Percentiles rank a stretch among this genome's conserved stretches.
Evolutionary conservation across 2,329 filamentous ascomycete species (phyloP).

Genomic region (Bipolaris cookei): DNA sequence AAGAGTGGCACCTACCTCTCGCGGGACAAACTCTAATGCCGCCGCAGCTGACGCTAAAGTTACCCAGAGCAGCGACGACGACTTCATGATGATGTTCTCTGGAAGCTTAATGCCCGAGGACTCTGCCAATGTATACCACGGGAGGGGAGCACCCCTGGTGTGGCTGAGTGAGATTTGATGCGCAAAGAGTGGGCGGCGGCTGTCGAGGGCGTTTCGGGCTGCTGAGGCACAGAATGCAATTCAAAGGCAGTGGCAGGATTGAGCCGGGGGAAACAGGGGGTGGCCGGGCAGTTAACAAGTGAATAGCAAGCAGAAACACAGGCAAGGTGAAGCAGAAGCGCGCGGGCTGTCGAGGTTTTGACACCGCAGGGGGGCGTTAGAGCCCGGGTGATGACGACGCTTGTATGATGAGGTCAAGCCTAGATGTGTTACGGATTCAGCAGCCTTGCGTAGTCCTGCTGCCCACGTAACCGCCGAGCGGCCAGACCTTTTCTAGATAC

Average conservation of each 20-base stretch:
- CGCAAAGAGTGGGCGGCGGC: constrained; percentile 20
- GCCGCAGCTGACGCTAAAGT: constrained; percentile 37
- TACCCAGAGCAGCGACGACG: constrained; percentile 36
- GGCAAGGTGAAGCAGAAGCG: constrained; percentile 3
- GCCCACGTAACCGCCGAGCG: constrained; percentile 14
- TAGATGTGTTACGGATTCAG: constrained; percentile 14
- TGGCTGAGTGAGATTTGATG: constrained; percentile 19
- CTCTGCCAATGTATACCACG: constrained; percentile 17
- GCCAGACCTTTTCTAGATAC: background rate
- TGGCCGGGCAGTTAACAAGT: constrained; percentile 1
- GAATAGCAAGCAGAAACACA: constrained; percentile 5
- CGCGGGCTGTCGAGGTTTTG: constrained; percentile 6
- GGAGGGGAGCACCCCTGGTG: background rate
- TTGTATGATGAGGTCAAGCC: constrained; percentile 19
- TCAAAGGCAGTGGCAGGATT: background rate
- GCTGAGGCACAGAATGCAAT: constrained; percentile 1
- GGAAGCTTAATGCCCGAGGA: background rate
- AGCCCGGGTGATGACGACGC: constrained; percentile 22
- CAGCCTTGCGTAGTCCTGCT: constrained; percentile 12
- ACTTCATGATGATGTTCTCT: constrained; percentile 36
- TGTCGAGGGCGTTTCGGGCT: constrained; percentile 4
- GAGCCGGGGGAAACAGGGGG: constrained; percentile 1
- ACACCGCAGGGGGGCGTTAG: constrained; percentile 11
- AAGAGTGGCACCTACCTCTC: constrained; percentile 45
- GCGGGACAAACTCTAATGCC: constrained; percentile 39